Base-by-base conservation (phyloP, 805 yeast species). In the Candida morakotiae region DNA sequence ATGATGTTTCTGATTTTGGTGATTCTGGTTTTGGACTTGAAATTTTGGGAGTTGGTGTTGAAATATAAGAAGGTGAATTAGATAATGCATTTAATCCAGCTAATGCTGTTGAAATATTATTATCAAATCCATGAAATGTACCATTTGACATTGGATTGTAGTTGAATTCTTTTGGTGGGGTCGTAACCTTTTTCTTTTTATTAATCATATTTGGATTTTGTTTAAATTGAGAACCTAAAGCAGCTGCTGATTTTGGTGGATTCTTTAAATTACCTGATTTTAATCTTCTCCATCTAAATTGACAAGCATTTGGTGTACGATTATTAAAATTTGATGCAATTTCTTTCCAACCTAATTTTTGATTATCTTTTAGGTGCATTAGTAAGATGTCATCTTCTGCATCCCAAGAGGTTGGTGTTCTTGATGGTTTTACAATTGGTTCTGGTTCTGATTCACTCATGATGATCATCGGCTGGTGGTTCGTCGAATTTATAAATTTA, bases 391-490 rank as follows among this genome's bases (percentile, higher is more conserved):
- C 73, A 49, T 68, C 73, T 44, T 61, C 70, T 13, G 73, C 67
- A 45, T 68, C 73, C 73, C 73, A 68, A 3, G 72, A 66, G 3
- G 73, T 66, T 10, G 73, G 73, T 5, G 73, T 67, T 24, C 72
- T 49, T 33, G 62, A 50, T 40, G 51, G 52, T 40, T 34, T 34
- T 9, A 25, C 14, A 7, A 28, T 23, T 26, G 31, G 21, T 9
- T 28, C 16, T 28, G 17, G 29, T 7, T 14, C 25, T 23, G 10
- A 11, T 9, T n/a, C n/a, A n/a, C n/a, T n/a, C n/a, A n/a, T n/a
- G n/a, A n/a, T n/a, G n/a, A n/a, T n/a, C n/a, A n/a, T n/a, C n/a
- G n/a, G n/a, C n/a, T n/a, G n/a, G n/a, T n/a, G n/a, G n/a, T n/a
- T n/a, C 23, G 23, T 21, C 23, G 9, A 21, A 21, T 21, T 7